These are phyloP conservation scores for Sporothrix pallida DNA, from an alignment of 2,329 filamentous ascomycete species.

Conservation along the genomic window DNA sequence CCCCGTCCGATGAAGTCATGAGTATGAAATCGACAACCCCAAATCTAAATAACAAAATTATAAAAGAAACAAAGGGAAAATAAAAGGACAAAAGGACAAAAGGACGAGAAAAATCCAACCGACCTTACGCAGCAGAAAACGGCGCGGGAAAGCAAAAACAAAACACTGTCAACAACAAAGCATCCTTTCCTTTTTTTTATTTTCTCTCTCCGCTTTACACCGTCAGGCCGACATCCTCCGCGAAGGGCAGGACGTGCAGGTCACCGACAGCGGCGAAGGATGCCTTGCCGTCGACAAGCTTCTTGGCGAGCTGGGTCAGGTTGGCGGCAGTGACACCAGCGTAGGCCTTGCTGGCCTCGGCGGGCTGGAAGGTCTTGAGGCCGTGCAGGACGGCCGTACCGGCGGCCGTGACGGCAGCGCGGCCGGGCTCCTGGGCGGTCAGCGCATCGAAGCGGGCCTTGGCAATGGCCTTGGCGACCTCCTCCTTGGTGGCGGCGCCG, in stretches of 20 bases:
- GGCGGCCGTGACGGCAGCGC: slow-evolving; percentile 78
- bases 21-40: slow-evolving; percentile 25
- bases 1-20: not conserved
- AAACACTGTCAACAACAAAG: not conserved
- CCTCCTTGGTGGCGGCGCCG: slow-evolving; percentile 78
- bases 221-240: slow-evolving; percentile 90
- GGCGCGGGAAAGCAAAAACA: not conserved
- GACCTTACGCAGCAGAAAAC: slow-evolving; percentile 31
- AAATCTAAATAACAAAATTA: slow-evolving; percentile 31
- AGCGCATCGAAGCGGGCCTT: slow-evolving; percentile 92
- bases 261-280: slow-evolving; percentile 90
- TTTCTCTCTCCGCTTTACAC: slow-evolving; percentile 65
- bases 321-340: slow-evolving; percentile 82
- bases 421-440: slow-evolving; percentile 78
- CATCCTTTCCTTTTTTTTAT: not conserved
- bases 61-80: too few relatives aligned
- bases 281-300: slow-evolving; percentile 85
- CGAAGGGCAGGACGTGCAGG: slow-evolving; percentile 86
- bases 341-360: slow-evolving; percentile 73
- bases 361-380: slow-evolving; percentile 82
- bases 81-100: slow-evolving; percentile 10
- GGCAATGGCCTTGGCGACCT: slow-evolving; percentile 87
- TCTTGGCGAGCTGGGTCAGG: slow-evolving; percentile 88
- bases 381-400: slow-evolving; percentile 83
- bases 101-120: slow-evolving; percentile 30